These are phyloP conservation scores for Aspergillus luchuensis DNA, from an alignment of 2,329 filamentous ascomycete genomes.

Conservation along the genomic window DNA sequence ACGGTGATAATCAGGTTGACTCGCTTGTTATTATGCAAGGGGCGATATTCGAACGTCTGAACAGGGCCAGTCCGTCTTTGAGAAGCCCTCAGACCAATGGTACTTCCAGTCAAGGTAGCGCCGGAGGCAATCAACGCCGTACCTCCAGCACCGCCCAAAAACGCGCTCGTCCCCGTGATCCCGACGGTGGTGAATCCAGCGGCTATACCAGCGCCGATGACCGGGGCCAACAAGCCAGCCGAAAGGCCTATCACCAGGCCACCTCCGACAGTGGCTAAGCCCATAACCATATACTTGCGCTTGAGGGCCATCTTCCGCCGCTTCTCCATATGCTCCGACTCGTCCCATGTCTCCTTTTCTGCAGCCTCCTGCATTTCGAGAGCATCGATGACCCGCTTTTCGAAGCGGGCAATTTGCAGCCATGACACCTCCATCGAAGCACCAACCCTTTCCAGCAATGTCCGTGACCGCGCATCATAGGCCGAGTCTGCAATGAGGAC, in stretches of 20 bases:
- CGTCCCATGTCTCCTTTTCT: conserved; percentile 96
- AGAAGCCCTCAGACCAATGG: conserved; percentile 85
- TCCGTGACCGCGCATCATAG: conserved; percentile 86
- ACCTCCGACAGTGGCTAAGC: conserved; percentile 91
- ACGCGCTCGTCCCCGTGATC: conserved; percentile 82
- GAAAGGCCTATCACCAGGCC: conserved; percentile 94
- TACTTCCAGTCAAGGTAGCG: conserved; percentile 80
- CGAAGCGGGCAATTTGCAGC: conserved; percentile 94
- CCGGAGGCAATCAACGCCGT: conserved; percentile 92
- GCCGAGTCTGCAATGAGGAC: conserved; percentile 93
- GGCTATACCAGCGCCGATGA: conserved; percentile 91
- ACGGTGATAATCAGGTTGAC: conserved; percentile 95
- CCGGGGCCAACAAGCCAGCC: conserved; percentile 84
- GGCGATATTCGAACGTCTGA: conserved; percentile 94
- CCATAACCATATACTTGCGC: conserved; percentile 90
- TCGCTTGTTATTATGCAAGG: conserved; percentile 95
- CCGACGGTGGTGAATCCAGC: conserved; percentile 95
- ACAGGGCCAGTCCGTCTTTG: conserved; percentile 85
- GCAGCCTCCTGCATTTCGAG: conserved; percentile 96
- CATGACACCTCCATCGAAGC: conserved; percentile 78
- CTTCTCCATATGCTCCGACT: conserved; percentile 88
- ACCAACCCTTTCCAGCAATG: conserved; percentile 80
- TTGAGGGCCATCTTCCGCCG: conserved; percentile 80
- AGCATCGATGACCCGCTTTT: conserved; percentile 94
- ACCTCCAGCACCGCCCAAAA: conserved; percentile 87